Conservation (phyloP, 2,329 filamentous ascomycete genomes). For the Leptographium radiaticola region DNA sequence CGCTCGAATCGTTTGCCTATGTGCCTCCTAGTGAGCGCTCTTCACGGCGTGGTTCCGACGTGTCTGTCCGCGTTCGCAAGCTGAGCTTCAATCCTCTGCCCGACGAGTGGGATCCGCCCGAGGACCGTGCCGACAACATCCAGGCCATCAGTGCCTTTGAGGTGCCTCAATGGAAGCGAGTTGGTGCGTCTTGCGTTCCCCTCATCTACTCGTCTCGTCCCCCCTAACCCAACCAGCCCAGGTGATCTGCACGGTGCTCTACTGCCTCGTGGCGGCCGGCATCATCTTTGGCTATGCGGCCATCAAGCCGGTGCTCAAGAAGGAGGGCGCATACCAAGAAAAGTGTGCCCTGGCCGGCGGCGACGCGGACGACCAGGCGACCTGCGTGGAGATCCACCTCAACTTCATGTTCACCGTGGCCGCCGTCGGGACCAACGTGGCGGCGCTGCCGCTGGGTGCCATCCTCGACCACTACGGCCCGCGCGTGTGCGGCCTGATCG, state of each 20-base stretch:
- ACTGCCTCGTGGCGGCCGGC: conserved; percentile 52
- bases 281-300: conserved; percentile 77
- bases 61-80: conserved; percentile 33
- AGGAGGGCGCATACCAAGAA: conserved; percentile 57
- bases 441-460: conserved; percentile 71
- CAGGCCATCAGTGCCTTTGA: conserved; percentile 39
- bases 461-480: conserved; percentile 77
- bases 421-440: conserved; percentile 78
- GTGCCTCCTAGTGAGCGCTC: conserved; percentile 23
- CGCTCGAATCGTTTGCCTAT: conserved; percentile 38
- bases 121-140: conserved; percentile 25
- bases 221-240: conserved; percentile 18
- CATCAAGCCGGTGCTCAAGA: conserved; percentile 66
- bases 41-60: conserved; percentile 29
- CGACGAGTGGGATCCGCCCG: conserved; percentile 34
- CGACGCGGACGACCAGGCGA: conserved; percentile 19
- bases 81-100: conserved; percentile 43
- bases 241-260: conserved; percentile 23
- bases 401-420: conserved; percentile 92
- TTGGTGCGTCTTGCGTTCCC: conserved; percentile 21
- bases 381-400: conserved; percentile 47
- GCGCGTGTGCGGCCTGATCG: conserved; percentile 59
- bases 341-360: conserved; percentile 30
- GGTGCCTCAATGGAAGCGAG: conserved; percentile 39
- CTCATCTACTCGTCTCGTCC: too few relatives aligned